Conservation (phyloP, 1,139 yeast species). For the Nakaseomyces bracarensis region DNA sequence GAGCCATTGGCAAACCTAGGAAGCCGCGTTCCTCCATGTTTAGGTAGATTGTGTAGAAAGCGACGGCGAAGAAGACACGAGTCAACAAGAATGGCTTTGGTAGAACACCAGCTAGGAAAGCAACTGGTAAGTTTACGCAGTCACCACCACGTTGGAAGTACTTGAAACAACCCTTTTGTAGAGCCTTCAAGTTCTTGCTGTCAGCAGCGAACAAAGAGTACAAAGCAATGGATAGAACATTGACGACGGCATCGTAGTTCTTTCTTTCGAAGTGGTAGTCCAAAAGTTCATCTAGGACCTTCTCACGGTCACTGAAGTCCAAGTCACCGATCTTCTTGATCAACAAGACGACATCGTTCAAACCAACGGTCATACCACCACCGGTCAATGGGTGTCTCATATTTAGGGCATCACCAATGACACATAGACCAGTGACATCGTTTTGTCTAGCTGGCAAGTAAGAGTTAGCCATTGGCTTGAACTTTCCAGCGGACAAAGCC, state of each 20-base stretch:
- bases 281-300: conserved; percentile 46
- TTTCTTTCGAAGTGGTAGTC: conserved; percentile 75
- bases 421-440: conserved; percentile 64
- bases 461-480: conserved; percentile 91
- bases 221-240: conserved; percentile 83
- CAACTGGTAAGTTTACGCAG: conserved; percentile 70
- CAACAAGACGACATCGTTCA: conserved; percentile 73
- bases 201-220: conserved; percentile 89
- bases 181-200: conserved; percentile 48
- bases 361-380: conserved; percentile 98
- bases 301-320: conserved; percentile 50
- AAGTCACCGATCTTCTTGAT: conserved; percentile 41
- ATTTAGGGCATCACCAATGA: conserved; percentile 89
- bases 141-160: conserved; percentile 82
- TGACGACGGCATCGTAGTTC: conserved; percentile 71
- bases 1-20: conserved; percentile 61
- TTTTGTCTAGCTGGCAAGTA: conserved; percentile 68
- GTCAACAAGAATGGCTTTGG: conserved; percentile 70
- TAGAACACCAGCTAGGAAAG: conserved; percentile 71
- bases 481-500: conserved; percentile 45
- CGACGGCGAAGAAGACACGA: conserved; percentile 83
- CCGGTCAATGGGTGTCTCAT: conserved; percentile 99
- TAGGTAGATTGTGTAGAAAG: conserved; percentile 68
- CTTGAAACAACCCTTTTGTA: conserved; percentile 82
- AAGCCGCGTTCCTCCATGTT: conserved; percentile 62